phyloP scores from a whole-genome alignment of 352 stramenopile species.

The Thalassiosira ordinaria region DNA sequence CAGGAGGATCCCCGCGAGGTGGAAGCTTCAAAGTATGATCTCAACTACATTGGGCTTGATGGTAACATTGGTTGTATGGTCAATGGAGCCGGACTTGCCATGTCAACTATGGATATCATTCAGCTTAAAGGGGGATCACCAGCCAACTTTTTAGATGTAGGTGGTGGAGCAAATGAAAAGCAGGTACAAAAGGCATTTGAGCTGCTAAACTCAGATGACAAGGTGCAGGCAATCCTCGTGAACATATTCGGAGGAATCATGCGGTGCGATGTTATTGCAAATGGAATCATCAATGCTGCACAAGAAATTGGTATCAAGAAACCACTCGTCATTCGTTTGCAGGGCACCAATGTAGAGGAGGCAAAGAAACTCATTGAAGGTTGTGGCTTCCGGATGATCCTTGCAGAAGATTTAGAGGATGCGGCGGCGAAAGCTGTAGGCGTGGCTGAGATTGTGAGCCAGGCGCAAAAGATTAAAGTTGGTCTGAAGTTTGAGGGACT shows the following conservation, averaged over 20 bases:
- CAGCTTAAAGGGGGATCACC: constrained; percentile 95
- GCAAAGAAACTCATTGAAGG: constrained; percentile 93
- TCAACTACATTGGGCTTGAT: constrained; percentile 99
- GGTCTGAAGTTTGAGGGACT: constrained; percentile 79
- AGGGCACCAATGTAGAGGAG: constrained; percentile 97
- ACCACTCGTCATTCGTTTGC: constrained; percentile 97
- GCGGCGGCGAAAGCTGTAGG: constrained; percentile 93
- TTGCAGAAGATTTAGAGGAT: constrained; percentile 93
- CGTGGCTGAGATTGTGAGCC: constrained; percentile 71
- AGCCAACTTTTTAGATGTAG: constrained; percentile 99
- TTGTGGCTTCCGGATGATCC: constrained; percentile 93
- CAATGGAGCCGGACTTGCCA: constrained; percentile 98
- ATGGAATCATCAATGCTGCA: constrained; percentile 95
- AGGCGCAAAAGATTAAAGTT: constrained; percentile 76
- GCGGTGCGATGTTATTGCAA: constrained; percentile 95
- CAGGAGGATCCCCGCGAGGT: constrained; percentile 96
- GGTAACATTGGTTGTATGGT: constrained; percentile 99
- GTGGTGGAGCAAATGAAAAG: constrained; percentile 91
- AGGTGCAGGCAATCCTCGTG: constrained; percentile 97
- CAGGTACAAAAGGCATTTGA: constrained; percentile 90
- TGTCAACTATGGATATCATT: constrained; percentile 99
- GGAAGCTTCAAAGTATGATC: constrained; percentile 90
- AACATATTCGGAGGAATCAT: constrained; percentile 99
- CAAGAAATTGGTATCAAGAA: constrained; percentile 96
- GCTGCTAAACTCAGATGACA: constrained; percentile 90